phyloP scores from a whole-genome alignment of 2,329 filamentous ascomycete species.

The Fusarium buxicola region DNA sequence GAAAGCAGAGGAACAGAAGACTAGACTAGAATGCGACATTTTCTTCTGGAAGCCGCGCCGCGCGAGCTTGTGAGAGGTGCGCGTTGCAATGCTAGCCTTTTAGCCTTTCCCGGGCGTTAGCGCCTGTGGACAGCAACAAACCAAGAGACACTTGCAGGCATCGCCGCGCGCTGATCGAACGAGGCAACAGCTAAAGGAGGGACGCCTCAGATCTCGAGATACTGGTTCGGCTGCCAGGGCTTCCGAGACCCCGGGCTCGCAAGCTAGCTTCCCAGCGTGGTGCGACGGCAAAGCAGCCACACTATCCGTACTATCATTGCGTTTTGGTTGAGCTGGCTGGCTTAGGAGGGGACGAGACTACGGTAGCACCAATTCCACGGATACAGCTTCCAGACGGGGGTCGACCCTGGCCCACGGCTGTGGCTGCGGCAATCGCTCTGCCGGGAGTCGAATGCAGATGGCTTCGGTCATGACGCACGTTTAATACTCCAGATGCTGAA shows the following conservation, averaged over 20 bases:
- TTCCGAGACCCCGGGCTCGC: conserved; percentile 10
- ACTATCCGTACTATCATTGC: conserved; percentile 19
- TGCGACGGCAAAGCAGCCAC: conserved; percentile 31
- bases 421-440: conserved; percentile 35
- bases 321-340: conserved; percentile 4
- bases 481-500: conserved; percentile 18
- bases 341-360: conserved; percentile 6
- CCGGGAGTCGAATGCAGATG: conserved; percentile 18
- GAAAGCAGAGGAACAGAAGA: conserved; percentile 1
- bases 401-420: conserved; percentile 24
- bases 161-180: conserved; percentile 24
- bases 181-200: conserved; percentile 17
- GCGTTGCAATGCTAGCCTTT: conserved; percentile 11
- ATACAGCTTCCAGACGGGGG: conserved; percentile 9
- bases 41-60: conserved; percentile 39
- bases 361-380: conserved; percentile 21
- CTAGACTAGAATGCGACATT: conserved; percentile 35
- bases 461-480: conserved; percentile 13
- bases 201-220: conserved; percentile 22
- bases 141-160: conserved; percentile 22
- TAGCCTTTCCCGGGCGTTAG: conserved; percentile 6
- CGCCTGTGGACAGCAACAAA: conserved; percentile 15
- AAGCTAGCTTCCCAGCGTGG: conserved; percentile 24
- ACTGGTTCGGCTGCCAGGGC: conserved; percentile 17
- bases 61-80: conserved; percentile 5